Conservation (phyloP, 345 rosid species). For the Limnanthes douglasii region DNA sequence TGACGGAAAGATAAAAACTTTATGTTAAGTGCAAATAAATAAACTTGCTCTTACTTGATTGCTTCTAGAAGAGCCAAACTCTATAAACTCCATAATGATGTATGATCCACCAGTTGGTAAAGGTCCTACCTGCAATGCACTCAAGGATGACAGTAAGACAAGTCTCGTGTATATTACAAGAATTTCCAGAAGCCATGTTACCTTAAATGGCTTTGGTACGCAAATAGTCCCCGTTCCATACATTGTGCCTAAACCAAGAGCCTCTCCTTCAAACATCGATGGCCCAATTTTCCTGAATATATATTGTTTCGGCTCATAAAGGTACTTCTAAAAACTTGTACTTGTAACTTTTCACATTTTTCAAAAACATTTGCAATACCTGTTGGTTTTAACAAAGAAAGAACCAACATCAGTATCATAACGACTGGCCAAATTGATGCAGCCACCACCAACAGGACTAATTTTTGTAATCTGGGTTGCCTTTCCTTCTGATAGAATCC, state of each 20-base stretch:
- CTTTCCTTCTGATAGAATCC: conserved; percentile 85
- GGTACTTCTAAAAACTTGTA: not conserved
- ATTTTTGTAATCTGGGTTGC: conserved; percentile 53
- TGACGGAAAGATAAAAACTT: not conserved
- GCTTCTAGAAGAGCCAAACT: conserved; percentile 66
- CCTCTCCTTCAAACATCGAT: conserved; percentile 81
- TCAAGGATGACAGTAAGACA: too few species aligned
- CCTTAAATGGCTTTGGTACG: conserved; percentile 83
- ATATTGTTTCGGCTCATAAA: not conserved
- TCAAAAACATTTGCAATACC: conserved; percentile 21
- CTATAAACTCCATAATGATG: conserved; percentile 82
- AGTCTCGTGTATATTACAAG: too few species aligned
- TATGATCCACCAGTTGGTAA: conserved; percentile 73
- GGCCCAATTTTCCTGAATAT: conserved; percentile 61
- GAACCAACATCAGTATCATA: conserved; percentile 76
- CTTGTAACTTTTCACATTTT: not conserved
- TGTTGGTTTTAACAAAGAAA: conserved; percentile 79
- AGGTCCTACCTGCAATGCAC: conserved; percentile 42
- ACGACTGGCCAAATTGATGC: conserved; percentile 65
- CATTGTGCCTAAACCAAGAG: conserved; percentile 88
- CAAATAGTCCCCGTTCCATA: conserved; percentile 56
- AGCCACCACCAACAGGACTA: conserved; percentile 82
- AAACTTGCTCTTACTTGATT: conserved; percentile 43
- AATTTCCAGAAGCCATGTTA: conserved; percentile 16
- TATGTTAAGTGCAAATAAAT: conserved; percentile 2